Conservation (phyloP, 2,329 filamentous ascomycete genomes). For the Paraconiothyrium brasiliense region DNA sequence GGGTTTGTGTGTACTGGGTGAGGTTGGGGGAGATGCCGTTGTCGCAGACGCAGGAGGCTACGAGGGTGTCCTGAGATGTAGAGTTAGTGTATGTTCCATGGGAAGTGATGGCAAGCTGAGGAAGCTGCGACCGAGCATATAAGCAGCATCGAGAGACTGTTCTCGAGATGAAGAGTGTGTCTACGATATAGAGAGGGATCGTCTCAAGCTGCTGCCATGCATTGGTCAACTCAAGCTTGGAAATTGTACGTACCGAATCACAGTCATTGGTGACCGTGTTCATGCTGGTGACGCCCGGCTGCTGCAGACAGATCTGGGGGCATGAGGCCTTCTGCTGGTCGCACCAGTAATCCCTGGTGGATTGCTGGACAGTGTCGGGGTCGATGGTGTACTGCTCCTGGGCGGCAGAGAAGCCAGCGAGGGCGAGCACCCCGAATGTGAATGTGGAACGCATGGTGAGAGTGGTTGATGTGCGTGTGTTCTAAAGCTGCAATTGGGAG, state of each 20-base stretch:
- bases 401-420: slow-evolving; percentile 62
- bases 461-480: slow-evolving; percentile 17
- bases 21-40: slow-evolving; percentile 74
- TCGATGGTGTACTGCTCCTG: slow-evolving; percentile 65
- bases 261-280: slow-evolving; percentile 71
- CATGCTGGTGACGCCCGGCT: slow-evolving; percentile 52
- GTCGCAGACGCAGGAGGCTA: slow-evolving; percentile 77
- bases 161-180: not conserved
- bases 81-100: not conserved
- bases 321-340: slow-evolving; percentile 69
- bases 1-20: slow-evolving; percentile 78
- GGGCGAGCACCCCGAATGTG: slow-evolving; percentile 62
- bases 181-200: not conserved
- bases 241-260: slow-evolving; percentile 63
- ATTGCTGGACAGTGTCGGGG: slow-evolving; percentile 66
- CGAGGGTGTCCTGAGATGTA: slow-evolving; percentile 57
- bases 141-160: not conserved
- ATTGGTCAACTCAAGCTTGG: not conserved
- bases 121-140: not conserved
- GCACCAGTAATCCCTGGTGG: slow-evolving; percentile 71
- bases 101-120: not conserved
- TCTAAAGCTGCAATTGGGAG: slow-evolving; percentile 16
- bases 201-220: not conserved
- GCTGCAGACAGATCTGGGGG: slow-evolving; percentile 77
- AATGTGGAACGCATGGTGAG: slow-evolving; percentile 58